Evolutionary conservation across 257 asterid species (phyloP).

Genomic region (Paraleonurus japonicus): DNA sequence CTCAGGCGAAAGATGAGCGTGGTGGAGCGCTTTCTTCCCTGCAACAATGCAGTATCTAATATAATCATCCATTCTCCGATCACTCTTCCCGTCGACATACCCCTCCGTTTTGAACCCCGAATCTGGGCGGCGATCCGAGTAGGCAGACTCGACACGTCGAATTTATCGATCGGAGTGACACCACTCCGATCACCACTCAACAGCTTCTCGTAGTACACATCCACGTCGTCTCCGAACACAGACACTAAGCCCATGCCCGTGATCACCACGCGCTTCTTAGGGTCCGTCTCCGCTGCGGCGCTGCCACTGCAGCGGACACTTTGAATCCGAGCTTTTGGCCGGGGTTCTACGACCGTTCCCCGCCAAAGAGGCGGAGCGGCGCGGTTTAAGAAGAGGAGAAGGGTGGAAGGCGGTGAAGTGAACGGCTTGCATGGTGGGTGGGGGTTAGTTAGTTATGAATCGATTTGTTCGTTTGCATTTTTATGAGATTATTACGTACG

Average conservation of each 20-base stretch:
- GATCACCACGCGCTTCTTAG: conserved; percentile 55
- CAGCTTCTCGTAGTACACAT: conserved; percentile 48
- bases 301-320: conserved; percentile 35
- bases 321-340: conserved; percentile 25
- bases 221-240: conserved; percentile 57
- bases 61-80: conserved; percentile 53
- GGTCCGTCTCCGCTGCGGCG: conserved; percentile 59
- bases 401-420: conserved; percentile 36
- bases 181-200: conserved; percentile 51
- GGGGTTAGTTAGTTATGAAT: too few relatives aligned
- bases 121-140: conserved; percentile 60
- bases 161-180: conserved; percentile 43
- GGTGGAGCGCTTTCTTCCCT: conserved; percentile 49
- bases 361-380: background rate
- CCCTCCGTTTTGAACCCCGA: conserved; percentile 47
- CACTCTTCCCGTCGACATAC: conserved; percentile 51
- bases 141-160: conserved; percentile 52
- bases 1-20: conserved; percentile 49
- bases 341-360: too few relatives aligned
- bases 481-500: too few relatives aligned
- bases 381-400: conserved; percentile 40
- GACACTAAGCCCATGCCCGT: conserved; percentile 62
- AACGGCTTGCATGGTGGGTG: conserved; percentile 41
- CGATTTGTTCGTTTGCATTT: background rate
- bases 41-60: conserved; percentile 55